Evolutionary conservation across 108 stramenopile species (phyloP).

Genomic region (Nitzschia palea): DNA sequence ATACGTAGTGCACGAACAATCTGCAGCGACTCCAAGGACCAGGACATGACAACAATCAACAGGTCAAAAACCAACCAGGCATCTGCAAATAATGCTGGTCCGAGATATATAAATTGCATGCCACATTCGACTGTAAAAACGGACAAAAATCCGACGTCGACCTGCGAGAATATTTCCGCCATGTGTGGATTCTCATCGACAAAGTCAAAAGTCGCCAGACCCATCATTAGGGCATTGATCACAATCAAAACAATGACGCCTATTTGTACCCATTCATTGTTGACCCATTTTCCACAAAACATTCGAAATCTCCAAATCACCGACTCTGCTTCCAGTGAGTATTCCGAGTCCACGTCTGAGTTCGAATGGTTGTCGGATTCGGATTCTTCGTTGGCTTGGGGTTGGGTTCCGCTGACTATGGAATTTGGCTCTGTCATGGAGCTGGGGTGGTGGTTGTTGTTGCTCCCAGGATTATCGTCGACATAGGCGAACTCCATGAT

Average conservation of each 20-base stretch:
- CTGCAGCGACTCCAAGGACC: slow-evolving; percentile 56
- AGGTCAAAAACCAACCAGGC: slow-evolving; percentile 75
- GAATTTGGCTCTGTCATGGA: no score
- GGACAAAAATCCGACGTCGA: slow-evolving; percentile 50
- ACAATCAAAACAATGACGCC: slow-evolving; percentile 57
- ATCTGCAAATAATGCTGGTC: slow-evolving; percentile 44
- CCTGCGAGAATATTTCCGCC: slow-evolving; percentile 29
- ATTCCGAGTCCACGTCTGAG: not conserved
- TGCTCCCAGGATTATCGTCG: no score
- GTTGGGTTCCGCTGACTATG: no score
- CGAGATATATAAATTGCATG: slow-evolving; percentile 62
- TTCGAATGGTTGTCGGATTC: not conserved
- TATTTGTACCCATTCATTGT: slow-evolving; percentile 51
- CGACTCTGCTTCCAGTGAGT: not conserved
- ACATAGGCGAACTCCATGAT: not conserved
- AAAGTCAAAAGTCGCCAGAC: slow-evolving; percentile 70
- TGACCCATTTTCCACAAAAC: slow-evolving; percentile 45
- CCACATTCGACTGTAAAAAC: slow-evolving; percentile 62
- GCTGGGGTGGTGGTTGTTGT: no score
- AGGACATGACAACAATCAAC: slow-evolving; percentile 57
- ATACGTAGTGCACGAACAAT: slow-evolving; percentile 76
- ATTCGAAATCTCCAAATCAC: slow-evolving; percentile 12
- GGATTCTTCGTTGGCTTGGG: no score
- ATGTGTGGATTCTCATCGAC: slow-evolving; percentile 49
- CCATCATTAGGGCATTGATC: slow-evolving; percentile 69